phyloP scores from a whole-genome alignment of 371 early-diverging fungal genomes.

The Furculomyces boomerangus region DNA sequence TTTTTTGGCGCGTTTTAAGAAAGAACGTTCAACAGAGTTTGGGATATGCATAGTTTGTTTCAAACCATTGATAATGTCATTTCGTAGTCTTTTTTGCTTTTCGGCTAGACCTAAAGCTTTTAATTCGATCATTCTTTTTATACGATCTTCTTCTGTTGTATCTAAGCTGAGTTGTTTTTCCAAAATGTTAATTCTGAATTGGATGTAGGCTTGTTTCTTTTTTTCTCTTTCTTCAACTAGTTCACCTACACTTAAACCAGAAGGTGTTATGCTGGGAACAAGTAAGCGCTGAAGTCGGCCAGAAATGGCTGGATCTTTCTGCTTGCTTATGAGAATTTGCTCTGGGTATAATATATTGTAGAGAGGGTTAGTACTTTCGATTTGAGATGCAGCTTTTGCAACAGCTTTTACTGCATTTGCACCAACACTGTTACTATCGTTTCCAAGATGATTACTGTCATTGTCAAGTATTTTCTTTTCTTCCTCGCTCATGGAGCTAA shows the following conservation, averaged over 20 bases:
- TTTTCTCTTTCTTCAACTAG: conserved; percentile 58
- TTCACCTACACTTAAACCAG: conserved; percentile 53
- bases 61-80: conserved; percentile 52
- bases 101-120: conserved; percentile 55
- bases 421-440: conserved; percentile 16
- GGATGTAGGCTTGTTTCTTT: conserved; percentile 38
- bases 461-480: conserved; percentile 26
- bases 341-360: conserved; percentile 26
- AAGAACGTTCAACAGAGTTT: conserved; percentile 56
- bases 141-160: conserved; percentile 31
- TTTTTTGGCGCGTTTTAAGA: conserved; percentile 74
- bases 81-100: conserved; percentile 58
- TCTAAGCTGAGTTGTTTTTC: conserved; percentile 40
- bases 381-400: conserved; percentile 12
- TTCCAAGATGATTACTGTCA: conserved; percentile 14
- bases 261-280: conserved; percentile 56
- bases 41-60: conserved; percentile 47
- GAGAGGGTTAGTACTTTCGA: conserved; percentile 7
- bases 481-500: conserved; percentile 10
- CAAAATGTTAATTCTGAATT: conserved; percentile 55
- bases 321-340: conserved; percentile 29
- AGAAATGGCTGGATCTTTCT: conserved; percentile 30
- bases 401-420: conserved; percentile 7
- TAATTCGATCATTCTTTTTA: conserved; percentile 64
- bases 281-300: conserved; percentile 47